phyloP scores from a whole-genome alignment of 169 alveolate species.

The Cryptosporidium muris region DNA sequence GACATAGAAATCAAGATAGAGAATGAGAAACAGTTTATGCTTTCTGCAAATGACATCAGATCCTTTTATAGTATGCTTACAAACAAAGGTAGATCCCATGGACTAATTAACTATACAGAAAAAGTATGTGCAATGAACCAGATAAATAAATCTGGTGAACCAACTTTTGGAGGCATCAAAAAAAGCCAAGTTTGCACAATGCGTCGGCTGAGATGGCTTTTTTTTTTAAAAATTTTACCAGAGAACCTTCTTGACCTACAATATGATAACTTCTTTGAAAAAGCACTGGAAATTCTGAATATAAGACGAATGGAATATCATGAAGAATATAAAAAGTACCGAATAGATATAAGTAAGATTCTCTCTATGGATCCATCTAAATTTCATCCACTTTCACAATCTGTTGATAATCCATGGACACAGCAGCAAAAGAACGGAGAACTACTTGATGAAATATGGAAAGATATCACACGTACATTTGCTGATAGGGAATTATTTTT shows the following conservation, averaged over 20 bases:
- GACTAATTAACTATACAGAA: slow-evolving; percentile 11
- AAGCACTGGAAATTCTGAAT: neutral
- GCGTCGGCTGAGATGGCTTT: slow-evolving; percentile 64
- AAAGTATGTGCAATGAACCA: slow-evolving; percentile 16
- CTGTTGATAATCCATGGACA: slow-evolving; percentile 74
- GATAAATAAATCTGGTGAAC: neutral
- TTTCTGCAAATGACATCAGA: no score
- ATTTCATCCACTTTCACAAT: slow-evolving; percentile 66
- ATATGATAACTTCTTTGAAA: neutral
- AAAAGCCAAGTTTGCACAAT: neutral
- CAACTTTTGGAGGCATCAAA: neutral
- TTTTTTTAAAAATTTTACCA: slow-evolving; percentile 31
- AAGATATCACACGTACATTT: slow-evolving; percentile 76
- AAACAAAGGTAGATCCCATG: no score
- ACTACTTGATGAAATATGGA: slow-evolving; percentile 77
- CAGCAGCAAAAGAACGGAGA: slow-evolving; percentile 73
- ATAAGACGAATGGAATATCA: slow-evolving; percentile 2
- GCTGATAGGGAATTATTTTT: slow-evolving; percentile 81
- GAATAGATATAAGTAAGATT: slow-evolving; percentile 26
- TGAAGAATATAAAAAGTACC: slow-evolving; percentile 13
- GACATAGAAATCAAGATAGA: no score
- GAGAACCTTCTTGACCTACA: slow-evolving; percentile 9
- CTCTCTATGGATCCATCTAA: slow-evolving; percentile 64
- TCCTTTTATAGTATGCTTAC: no score
- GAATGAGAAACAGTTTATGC: no score